A percentile compares a stretch with the other conserved stretches of the same genome.
phyloP scores from a whole-genome alignment of 1,284 basidiomycete species.

The Ustilago lituana region DNA sequence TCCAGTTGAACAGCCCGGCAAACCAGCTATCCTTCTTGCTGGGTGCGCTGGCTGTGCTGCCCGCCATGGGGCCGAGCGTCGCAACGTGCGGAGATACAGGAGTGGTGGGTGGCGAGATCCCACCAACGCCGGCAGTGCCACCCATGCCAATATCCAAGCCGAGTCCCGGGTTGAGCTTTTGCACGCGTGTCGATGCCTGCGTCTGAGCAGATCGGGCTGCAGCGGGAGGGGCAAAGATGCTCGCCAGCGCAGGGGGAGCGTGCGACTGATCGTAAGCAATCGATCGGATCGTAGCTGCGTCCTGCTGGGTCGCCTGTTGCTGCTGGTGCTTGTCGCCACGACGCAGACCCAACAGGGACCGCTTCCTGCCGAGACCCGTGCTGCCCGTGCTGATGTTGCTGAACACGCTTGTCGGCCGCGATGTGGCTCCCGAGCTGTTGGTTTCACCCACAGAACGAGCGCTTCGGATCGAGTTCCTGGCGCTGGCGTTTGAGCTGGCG shows the following conservation, averaged over 20 bases:
- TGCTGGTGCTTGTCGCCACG: slow-evolving; percentile 31
- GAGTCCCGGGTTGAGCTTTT: slow-evolving; percentile 56
- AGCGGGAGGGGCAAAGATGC: slow-evolving; percentile 25
- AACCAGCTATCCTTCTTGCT: slow-evolving; percentile 82
- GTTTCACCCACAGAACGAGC: slow-evolving; percentile 21
- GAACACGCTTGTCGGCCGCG: slow-evolving; percentile 50
- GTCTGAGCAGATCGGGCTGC: slow-evolving; percentile 8
- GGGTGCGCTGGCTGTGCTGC: slow-evolving; percentile 12
- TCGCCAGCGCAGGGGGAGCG: slow-evolving; percentile 26
- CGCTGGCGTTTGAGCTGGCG: slow-evolving; percentile 25
- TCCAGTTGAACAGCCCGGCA: slow-evolving; percentile 86
- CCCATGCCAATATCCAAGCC: slow-evolving; percentile 48
- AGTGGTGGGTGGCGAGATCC: slow-evolving; percentile 30
- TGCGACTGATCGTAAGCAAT: slow-evolving; percentile 46
- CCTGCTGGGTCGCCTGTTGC: slow-evolving; percentile 12
- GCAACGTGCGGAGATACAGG: slow-evolving; percentile 16
- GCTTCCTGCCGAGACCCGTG: slow-evolving; percentile 36
- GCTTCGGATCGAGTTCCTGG: slow-evolving; percentile 35
- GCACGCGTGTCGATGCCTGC: slow-evolving; percentile 31
- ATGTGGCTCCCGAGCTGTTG: slow-evolving; percentile 24
- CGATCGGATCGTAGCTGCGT: slow-evolving; percentile 38
- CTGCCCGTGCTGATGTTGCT: slow-evolving; percentile 48
- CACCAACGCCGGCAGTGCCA: slow-evolving; percentile 2
- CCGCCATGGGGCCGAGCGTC: slow-evolving; percentile 12
- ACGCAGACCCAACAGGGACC: slow-evolving; percentile 42